These are phyloP conservation scores for Magnaporthiopsis incrustans DNA, from an alignment of 2,329 filamentous ascomycete species.

Conservation along the genomic window DNA sequence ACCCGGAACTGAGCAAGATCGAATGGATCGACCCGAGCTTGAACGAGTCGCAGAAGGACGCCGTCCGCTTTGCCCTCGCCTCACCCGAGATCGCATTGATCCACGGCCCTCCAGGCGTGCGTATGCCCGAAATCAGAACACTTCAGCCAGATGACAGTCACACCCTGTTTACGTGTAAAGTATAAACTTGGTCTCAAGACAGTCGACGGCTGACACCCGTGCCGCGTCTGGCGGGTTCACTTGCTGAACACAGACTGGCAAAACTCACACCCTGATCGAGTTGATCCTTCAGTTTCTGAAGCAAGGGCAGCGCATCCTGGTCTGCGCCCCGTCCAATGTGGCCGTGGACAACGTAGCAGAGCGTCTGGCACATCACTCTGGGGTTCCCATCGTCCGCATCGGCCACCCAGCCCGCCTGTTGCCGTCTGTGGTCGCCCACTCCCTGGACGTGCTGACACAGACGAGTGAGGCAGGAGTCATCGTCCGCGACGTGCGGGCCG, in stretches of 20 bases:
- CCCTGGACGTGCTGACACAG: constrained; percentile 81
- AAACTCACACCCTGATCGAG: constrained; percentile 94
- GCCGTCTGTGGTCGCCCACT: constrained; percentile 81
- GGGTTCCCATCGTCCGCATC: constrained; percentile 78
- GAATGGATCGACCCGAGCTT: constrained; percentile 55
- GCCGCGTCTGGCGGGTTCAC: too few species aligned
- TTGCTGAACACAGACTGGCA: constrained; percentile 59
- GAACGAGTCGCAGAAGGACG: constrained; percentile 60
- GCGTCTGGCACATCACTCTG: constrained; percentile 66
- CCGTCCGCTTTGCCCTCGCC: constrained; percentile 73
- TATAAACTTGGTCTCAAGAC: too few species aligned
- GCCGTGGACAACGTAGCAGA: constrained; percentile 98
- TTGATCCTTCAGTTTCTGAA: constrained; percentile 85
- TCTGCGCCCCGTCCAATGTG: constrained; percentile 96
- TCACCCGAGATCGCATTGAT: constrained; percentile 80
- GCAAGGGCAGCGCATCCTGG: constrained; percentile 65
- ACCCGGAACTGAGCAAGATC: constrained; percentile 36
- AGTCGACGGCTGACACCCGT: not conserved
- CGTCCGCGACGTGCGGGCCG: constrained; percentile 79
- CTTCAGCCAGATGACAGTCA: too few species aligned
- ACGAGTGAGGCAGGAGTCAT: constrained; percentile 86
- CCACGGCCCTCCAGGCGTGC: constrained; percentile 80
- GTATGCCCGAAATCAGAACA: constrained; percentile 15
- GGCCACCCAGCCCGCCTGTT: constrained; percentile 89
- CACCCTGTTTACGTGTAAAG: not conserved